A percentile compares a stretch with the other conserved stretches of the same genome.
Conservation (phyloP, 75 land plant genomes). For the Isoetes taiwanensis region DNA sequence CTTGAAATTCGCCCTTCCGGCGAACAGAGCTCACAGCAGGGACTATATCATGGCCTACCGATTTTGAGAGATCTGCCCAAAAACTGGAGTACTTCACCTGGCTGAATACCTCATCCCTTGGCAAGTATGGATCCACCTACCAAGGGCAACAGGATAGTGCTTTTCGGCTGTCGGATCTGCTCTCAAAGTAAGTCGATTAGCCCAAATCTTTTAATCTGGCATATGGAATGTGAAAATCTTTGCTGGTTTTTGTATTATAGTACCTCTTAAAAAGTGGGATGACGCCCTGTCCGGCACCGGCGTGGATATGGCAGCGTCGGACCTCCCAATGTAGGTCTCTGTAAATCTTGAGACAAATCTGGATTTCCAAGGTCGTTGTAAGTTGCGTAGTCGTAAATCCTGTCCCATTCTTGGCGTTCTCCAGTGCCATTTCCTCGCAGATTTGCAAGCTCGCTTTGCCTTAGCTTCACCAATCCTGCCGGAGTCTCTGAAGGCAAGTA, state of each 20-base stretch:
- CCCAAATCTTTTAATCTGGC: too few species aligned
- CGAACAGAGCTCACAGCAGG: too few species aligned
- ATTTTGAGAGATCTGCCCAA: too few species aligned
- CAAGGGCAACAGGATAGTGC: constrained; percentile 7
- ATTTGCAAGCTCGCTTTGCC: constrained; percentile 32
- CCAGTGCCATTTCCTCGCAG: constrained; percentile 18
- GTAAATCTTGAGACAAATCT: constrained; percentile 14
- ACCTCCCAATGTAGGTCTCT: constrained; percentile 44
- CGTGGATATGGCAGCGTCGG: constrained; percentile 42
- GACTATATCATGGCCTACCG: too few species aligned
- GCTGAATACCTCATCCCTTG: constrained; percentile 34
- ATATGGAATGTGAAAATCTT: too few species aligned
- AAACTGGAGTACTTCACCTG: constrained; percentile 35
- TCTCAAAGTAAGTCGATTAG: too few species aligned
- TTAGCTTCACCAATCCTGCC: constrained; percentile 27
- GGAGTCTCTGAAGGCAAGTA: constrained; percentile 62
- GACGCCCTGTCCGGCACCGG: constrained; percentile 52
- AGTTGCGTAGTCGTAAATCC: constrained; percentile 18
- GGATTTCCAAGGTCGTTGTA: constrained; percentile 24
- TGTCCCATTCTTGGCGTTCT: constrained; percentile 7
- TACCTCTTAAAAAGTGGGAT: constrained; percentile 3
- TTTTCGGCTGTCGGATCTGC: constrained; percentile 6
- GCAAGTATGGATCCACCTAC: constrained; percentile 17
- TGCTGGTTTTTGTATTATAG: too few species aligned
- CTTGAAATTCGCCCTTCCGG: too few species aligned